Evolutionary conservation across 164 flowering plant genomes (phyloP), one percentile per base, ranked within the genome.

Genomic region (Piper longum): DNA sequence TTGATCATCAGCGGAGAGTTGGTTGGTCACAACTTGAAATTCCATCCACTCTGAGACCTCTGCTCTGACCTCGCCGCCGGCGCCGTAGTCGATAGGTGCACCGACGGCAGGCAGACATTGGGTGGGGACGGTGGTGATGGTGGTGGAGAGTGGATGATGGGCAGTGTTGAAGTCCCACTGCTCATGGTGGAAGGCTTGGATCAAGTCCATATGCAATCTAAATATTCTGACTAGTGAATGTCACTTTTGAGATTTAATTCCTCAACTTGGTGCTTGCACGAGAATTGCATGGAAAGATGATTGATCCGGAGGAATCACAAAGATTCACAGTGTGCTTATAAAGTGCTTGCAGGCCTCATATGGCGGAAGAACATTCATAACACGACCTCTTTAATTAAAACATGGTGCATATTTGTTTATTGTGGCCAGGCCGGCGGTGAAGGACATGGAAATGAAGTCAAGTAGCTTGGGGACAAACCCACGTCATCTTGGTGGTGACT

Each of bases 1-100:
- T 52, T 67, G 36, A 26, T 26, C 36, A 26, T 56, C 64, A 40
- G 75, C 41, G 44, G 57, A 13, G 72, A 52, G 13, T 77, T 82
- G 4, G 81, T 75, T 16, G 72, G 41, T 78, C 40, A 83, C 78
- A 42, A 77, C 80, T 14, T 80, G 79, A 26, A 26, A 26, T 42
- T 84, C 88, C 45, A 82, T 80, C 93, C 89, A 84, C 39, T 79
- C 85, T 0, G 85, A 76, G 56, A 83, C 81, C 65, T 84, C 89
- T 16, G 64, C 75, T 16, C 58, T 64, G 36, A 26, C 36, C 66
- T 74, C 84, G 66, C 58, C 45, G 54, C 43, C 67, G 51, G 41
- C 83, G 66, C 58, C 45, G 56, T 43, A 66, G 48, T 43, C 19
- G 60, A 48, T 56, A 5, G 67, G 67, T 4, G 40, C 64, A 63